Evolutionary conservation across 208 protist genomes (phyloP), one percentile per base, ranked within the genome.

Genomic region (Polymyxa betae): DNA sequence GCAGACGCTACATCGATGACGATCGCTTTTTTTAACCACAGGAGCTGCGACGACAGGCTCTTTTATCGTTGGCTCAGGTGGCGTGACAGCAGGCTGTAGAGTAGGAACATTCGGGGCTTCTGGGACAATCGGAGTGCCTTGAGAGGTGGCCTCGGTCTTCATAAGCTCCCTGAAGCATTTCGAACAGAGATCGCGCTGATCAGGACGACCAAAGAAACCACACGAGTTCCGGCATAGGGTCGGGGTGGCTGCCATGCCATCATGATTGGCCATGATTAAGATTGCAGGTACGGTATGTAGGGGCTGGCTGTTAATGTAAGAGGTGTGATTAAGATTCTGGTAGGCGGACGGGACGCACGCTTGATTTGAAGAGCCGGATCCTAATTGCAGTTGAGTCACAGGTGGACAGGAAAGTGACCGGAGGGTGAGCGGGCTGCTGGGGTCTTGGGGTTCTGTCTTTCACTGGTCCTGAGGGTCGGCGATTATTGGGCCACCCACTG

Each of bases 1-100:
- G 72, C 72, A 82, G 16, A 82, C 40, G n/a, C 35, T n/a, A 43
- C 72, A 82, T 82, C 72, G 72, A 45, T 35, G 40, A 82, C 72
- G 72, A 82, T 82, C 72, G 5, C 40, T 5, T n/a, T 45, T 43
- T n/a, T n/a, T n/a, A 12, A 43, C 35, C 10, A 43, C n/a, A 43
- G 5, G 5, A 82, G 72, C 72, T 35, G 5, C 16, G 40, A 45
- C 72, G 35, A n/a, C n/a, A 35, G 72, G 16, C n/a, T 45, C 72
- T 20, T 20, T n/a, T n/a, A n/a, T 20, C 5, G 35, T 20, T n/a
- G 72, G 72, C 72, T 45, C 72, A 5, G n/a, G 16, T 82, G 16
- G 5, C 35, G 72, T 12, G 16, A 43, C 72, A 5, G 40, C 72
- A 5, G 5, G 16, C n/a, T 5, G 5, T 82, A n/a, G 16, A 40